Conservation (phyloP, 2,329 filamentous ascomycete species). For the Talaromyces sp. region DNA sequence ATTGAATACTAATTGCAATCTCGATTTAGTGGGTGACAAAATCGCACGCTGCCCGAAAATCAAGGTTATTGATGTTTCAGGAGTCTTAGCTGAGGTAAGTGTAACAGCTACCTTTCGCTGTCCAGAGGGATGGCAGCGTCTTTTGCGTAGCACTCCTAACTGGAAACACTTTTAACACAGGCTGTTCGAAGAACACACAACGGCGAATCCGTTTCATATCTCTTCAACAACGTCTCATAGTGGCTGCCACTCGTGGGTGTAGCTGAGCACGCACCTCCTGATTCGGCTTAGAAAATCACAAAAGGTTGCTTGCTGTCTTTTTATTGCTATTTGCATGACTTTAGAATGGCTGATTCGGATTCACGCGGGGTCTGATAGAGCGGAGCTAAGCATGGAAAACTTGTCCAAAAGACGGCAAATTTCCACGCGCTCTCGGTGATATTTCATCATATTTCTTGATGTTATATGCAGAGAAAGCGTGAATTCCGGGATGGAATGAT, state of each 20-base stretch:
- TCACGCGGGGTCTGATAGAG: not conserved
- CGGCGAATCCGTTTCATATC: slow-evolving; percentile 12
- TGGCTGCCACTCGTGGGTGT: not conserved
- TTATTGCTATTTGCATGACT: not conserved
- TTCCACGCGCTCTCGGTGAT: too few species aligned
- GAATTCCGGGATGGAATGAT: too few species aligned
- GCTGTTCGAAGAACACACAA: slow-evolving; percentile 14
- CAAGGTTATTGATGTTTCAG: slow-evolving; percentile 85
- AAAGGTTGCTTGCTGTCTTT: not conserved
- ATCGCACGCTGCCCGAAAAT: slow-evolving; percentile 71
- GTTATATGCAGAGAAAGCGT: too few species aligned
- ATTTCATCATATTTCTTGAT: too few species aligned
- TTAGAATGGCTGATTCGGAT: not conserved
- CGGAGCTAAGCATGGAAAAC: not conserved
- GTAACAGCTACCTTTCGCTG: not conserved
- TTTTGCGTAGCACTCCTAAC: not conserved
- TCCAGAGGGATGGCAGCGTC: not conserved
- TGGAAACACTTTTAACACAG: not conserved
- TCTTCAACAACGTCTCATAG: slow-evolving; percentile 16
- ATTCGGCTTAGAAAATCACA: not conserved
- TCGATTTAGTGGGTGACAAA: slow-evolving; percentile 62
- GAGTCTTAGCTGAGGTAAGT: slow-evolving; percentile 50
- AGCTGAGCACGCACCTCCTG: too few species aligned
- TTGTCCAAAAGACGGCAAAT: too few species aligned
- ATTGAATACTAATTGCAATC: not conserved